A percentile compares a stretch with the other conserved stretches of the same genome.
phyloP scores from a whole-genome alignment of 257 asterid species.

The Voacanga thouarsii region DNA sequence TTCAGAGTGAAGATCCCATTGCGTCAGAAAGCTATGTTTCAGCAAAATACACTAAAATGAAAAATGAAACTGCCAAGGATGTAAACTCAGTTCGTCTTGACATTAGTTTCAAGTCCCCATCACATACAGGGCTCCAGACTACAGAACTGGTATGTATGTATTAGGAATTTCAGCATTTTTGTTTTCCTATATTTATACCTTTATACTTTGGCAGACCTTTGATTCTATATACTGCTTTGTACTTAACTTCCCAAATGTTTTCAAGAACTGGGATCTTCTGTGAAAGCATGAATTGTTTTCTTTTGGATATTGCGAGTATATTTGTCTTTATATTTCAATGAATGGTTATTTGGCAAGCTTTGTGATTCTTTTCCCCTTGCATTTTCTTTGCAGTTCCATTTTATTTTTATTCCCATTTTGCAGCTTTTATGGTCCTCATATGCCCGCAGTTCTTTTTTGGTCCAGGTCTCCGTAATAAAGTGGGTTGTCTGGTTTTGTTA shows the following conservation, averaged over 20 bases:
- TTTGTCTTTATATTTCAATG: background rate
- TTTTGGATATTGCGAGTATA: background rate
- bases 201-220: background rate
- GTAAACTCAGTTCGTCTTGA: conserved; percentile 86
- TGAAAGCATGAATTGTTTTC: background rate
- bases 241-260: conserved; percentile 1
- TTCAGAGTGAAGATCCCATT: conserved; percentile 39
- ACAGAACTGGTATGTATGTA: conserved; percentile 74
- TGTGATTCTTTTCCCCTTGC: background rate
- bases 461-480: background rate
- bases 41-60: conserved; percentile 38
- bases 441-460: background rate
- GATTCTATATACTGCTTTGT: background rate
- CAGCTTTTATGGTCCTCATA: background rate
- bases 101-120: conserved; percentile 95
- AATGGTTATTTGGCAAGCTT: background rate
- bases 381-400: background rate
- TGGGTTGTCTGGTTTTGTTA: conserved; percentile 11
- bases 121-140: conserved; percentile 96
- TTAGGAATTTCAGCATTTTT: background rate
- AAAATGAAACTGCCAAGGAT: conserved; percentile 42
- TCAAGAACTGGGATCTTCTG: background rate
- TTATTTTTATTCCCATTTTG: background rate
- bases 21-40: conserved; percentile 42
- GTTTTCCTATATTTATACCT: background rate